Evolutionary conservation across 164 flowering plant genomes (phyloP).

Genomic region (Tetracentron sinense): DNA sequence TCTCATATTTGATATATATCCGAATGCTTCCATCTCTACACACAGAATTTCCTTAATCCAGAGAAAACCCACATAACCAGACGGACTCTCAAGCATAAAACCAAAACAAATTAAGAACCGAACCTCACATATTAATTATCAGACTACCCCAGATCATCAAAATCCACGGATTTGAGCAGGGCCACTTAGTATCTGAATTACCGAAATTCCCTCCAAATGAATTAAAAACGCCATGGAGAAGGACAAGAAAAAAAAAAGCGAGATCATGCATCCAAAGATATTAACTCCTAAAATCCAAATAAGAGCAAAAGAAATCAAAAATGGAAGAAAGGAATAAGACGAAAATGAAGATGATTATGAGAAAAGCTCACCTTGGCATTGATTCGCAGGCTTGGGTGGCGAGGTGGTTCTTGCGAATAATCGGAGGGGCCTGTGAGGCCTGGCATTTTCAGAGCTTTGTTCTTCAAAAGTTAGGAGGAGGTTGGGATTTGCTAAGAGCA

Average conservation of each 20-base stretch:
- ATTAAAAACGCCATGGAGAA: too few species aligned
- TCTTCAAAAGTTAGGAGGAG: too few species aligned
- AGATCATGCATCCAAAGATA: background rate
- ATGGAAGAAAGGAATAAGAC: background rate
- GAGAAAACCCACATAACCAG: background rate
- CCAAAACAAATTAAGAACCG: background rate
- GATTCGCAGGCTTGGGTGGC: conserved; percentile 68
- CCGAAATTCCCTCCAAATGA: background rate
- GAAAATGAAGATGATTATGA: background rate
- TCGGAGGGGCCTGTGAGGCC: conserved; percentile 70
- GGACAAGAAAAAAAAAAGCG: too few species aligned
- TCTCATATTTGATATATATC: too few species aligned
- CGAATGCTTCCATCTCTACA: too few species aligned
- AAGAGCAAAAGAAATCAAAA: background rate
- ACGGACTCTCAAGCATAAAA: background rate
- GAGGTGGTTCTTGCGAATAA: conserved; percentile 75
- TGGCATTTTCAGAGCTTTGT: conserved; percentile 49
- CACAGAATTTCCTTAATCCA: too few species aligned
- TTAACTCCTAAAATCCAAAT: background rate
- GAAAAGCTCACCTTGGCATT: conserved; percentile 64
- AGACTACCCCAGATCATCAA: too few species aligned
- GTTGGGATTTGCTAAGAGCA: background rate
- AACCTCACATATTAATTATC: background rate
- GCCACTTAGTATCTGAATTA: too few species aligned
- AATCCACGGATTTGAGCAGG: too few species aligned